Evolutionary conservation across 1,284 basidiomycete genomes (phyloP).

Genomic region (Hypsizygus ulmarius): DNA sequence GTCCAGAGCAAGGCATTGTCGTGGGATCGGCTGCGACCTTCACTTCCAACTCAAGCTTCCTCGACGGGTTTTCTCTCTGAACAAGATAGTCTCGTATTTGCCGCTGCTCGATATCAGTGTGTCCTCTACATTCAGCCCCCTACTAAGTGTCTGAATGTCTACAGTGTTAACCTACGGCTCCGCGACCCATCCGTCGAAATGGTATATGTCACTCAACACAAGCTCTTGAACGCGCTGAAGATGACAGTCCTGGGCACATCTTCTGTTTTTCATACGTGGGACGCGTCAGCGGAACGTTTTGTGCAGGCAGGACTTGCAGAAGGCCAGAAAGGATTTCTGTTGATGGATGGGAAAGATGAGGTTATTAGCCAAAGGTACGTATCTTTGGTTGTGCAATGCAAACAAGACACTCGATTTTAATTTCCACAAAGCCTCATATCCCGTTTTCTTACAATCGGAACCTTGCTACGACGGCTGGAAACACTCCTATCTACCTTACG

Average conservation of each 20-base stretch:
- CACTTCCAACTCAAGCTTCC: constrained; percentile 27
- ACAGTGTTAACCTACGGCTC: constrained; percentile 43
- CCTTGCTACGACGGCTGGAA: constrained; percentile 63
- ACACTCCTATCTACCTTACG: constrained; percentile 42
- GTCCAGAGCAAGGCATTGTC: constrained; percentile 47
- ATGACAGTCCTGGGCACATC: constrained; percentile 61
- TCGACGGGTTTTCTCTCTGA: constrained; percentile 63
- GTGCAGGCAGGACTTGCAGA: constrained; percentile 31
- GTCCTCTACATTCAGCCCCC: constrained; percentile 21
- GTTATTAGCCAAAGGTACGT: constrained; percentile 53
- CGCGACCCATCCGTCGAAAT: constrained; percentile 35
- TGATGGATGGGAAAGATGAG: constrained; percentile 55
- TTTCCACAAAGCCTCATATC: constrained; percentile 45
- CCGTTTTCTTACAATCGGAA: constrained; percentile 63
- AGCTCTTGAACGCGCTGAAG: constrained; percentile 51
- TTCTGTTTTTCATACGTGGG: constrained; percentile 63
- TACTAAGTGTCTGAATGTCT: neutral
- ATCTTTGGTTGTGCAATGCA: neutral
- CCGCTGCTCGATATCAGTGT: constrained; percentile 56
- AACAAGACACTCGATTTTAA: neutral
- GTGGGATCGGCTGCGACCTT: constrained; percentile 55
- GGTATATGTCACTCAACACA: constrained; percentile 42
- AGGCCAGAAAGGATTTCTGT: constrained; percentile 32
- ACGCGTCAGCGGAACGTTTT: constrained; percentile 49
- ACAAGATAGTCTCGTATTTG: constrained; percentile 48